A percentile compares a stretch with the other conserved stretches of the same genome.
Conservation (phyloP, 495 filamentous ascomycete species). For the Lasiosphaeria hispida region DNA sequence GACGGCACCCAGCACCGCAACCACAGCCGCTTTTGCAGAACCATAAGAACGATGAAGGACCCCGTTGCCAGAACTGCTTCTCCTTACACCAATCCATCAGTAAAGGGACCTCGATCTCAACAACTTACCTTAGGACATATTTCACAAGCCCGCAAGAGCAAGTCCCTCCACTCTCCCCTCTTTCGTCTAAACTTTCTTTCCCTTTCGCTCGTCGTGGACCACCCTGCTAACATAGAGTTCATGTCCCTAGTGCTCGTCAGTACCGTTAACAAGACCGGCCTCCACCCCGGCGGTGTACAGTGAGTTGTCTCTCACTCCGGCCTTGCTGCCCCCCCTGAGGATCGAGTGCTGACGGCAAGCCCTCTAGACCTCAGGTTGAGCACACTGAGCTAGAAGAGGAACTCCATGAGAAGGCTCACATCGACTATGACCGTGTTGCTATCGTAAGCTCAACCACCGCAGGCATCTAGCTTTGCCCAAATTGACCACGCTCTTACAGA, state of each 20-base stretch:
- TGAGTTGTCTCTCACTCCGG: slow-evolving; percentile 49
- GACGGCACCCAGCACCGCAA: slow-evolving; percentile 5
- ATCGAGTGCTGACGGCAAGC: slow-evolving; percentile 11
- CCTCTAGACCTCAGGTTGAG: slow-evolving; percentile 67
- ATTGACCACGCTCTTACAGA: slow-evolving; percentile 47
- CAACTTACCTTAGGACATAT: slow-evolving; percentile 34
- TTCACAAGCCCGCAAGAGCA: slow-evolving; percentile 40
- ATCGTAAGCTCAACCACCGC: slow-evolving; percentile 59
- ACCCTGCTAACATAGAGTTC: slow-evolving; percentile 46
- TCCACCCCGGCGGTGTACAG: slow-evolving; percentile 89
- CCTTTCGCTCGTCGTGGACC: not conserved
- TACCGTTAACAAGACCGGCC: slow-evolving; percentile 82
- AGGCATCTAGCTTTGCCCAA: slow-evolving; percentile 12
- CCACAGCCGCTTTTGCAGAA: slow-evolving; percentile 15
- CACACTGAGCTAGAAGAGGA: slow-evolving; percentile 96
- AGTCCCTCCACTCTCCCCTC: slow-evolving; percentile 19
- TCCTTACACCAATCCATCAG: slow-evolving; percentile 48
- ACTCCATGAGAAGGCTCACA: slow-evolving; percentile 96
- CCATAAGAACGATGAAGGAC: slow-evolving; percentile 51
- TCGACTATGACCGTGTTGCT: slow-evolving; percentile 97
- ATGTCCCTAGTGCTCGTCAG: slow-evolving; percentile 60
- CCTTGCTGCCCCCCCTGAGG: slow-evolving; percentile 14
- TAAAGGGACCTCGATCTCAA: slow-evolving; percentile 48
- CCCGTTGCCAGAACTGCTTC: slow-evolving; percentile 48
- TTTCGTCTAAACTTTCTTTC: slow-evolving; percentile 42